Evolutionary conservation across 306 rosid species (phyloP), one percentile per base, ranked within the genome.

Genomic region (Lagenaria siceraria): DNA sequence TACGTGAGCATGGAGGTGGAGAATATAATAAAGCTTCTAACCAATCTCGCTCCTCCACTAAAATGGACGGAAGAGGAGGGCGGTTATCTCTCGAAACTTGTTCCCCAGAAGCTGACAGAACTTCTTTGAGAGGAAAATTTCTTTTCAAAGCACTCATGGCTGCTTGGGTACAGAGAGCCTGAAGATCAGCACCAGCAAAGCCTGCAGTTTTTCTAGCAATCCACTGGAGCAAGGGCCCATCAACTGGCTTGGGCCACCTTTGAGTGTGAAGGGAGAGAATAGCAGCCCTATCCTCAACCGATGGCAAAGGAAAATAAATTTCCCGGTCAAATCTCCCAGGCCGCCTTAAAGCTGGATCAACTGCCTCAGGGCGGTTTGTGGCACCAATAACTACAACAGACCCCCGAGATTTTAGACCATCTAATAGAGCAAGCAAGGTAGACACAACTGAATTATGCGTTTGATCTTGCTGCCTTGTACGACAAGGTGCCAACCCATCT

Each of bases 371-470:
- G 77, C 98, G 97, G 83, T 95, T 95, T 38, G 98, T 95, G 49
- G 98, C 98, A 66, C 97, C 98, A 68, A 95, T 95, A 65, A 95
- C 98, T 77, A 95, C 92, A 79, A 95, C 97, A 15, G 97, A 95
- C 58, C 98, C 98, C 84, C 98, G 88, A 78, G 97, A 91, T 87
- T 95, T 95, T 76, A 95, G 83, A 83, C 98, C 98, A 78, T 95
- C 98, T 90, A 95, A 53, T 78, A 95, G 86, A 77, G 98, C 98
- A 87, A 95, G 98, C 84, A 95, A 84, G 15, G 98, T 95, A 58
- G 98, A 95, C 83, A 95, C 98, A 78, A 95, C 98, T 69, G 98
- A 95, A 86, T 91, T 92, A 82, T 95, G 98, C 24, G 98, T 95
- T 88, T 95, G 98, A 80, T 95, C 98, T 85, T 95, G 98, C 81